Percentiles rank a stretch among this genome's conserved stretches.
These are phyloP conservation scores for Ophiostoma pallidulum DNA, from an alignment of 2,329 filamentous ascomycete genomes.

Conservation along the genomic window DNA sequence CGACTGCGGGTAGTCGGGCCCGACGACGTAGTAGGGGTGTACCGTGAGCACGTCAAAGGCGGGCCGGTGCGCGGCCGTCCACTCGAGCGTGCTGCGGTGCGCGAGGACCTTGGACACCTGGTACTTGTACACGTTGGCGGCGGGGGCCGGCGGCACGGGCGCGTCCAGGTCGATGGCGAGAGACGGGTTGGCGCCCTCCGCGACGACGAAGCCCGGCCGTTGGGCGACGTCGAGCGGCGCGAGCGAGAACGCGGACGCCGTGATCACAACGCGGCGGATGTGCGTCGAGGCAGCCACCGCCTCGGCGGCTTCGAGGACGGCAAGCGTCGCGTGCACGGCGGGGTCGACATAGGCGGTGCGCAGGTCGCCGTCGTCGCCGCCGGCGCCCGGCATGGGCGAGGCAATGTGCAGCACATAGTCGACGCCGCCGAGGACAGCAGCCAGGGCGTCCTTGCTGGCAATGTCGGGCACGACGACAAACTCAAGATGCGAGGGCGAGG, in stretches of 20 bases:
- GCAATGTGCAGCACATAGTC: slow-evolving; percentile 6
- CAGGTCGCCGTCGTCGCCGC: not conserved
- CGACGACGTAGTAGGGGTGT: slow-evolving; percentile 11
- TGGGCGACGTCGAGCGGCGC: not conserved
- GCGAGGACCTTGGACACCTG: slow-evolving; percentile 19
- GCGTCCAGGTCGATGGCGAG: not conserved
- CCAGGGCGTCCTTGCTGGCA: not conserved
- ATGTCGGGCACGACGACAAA: slow-evolving; percentile 4
- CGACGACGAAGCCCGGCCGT: not conserved
- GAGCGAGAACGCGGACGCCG: slow-evolving; percentile 1
- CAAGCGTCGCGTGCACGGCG: slow-evolving; percentile 19
- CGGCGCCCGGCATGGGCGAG: slow-evolving; percentile 1
- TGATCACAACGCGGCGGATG: slow-evolving; percentile 6
- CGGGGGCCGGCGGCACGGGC: slow-evolving; percentile 19
- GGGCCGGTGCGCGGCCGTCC: slow-evolving; percentile 5
- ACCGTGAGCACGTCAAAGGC: slow-evolving; percentile 11
- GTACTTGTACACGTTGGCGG: slow-evolving; percentile 20
- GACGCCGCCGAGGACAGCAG: not conserved
- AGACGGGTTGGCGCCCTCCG: not conserved
- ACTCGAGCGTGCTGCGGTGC: slow-evolving; percentile 11
- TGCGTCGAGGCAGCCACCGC: not conserved
- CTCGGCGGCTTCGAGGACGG: slow-evolving; percentile 4
- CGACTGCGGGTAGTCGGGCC: slow-evolving; percentile 5
- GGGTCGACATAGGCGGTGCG: slow-evolving; percentile 18
- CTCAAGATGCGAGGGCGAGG: not conserved